Conservation (phyloP, 805 yeast species). For the Saccharomyces mikatae region DNA sequence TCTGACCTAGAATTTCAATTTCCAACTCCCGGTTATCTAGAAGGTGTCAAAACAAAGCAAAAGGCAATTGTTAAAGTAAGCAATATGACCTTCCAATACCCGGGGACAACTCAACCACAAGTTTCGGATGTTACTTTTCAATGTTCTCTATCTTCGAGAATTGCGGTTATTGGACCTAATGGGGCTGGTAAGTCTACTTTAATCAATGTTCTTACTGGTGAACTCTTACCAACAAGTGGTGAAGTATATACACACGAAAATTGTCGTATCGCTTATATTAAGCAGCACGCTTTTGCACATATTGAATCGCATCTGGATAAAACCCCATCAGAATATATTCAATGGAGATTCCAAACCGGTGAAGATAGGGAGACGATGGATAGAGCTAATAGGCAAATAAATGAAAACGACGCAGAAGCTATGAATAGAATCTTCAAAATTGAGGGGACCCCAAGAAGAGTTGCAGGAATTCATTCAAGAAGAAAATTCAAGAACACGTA, state of each 20-base stretch:
- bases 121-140: conserved; percentile 83
- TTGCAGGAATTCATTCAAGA: conserved; percentile 84
- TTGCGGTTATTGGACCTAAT: conserved; percentile 99
- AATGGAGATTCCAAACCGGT: conserved; percentile 99
- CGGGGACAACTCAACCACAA: conserved; percentile 93
- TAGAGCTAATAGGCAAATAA: conserved; percentile 95
- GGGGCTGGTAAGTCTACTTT: conserved; percentile 99
- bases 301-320: conserved; percentile 94
- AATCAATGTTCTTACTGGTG: conserved; percentile 96
- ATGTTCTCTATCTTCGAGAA: conserved; percentile 95
- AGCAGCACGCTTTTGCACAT: conserved; percentile 98
- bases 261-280: conserved; percentile 97
- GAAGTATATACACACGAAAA: conserved; percentile 97
- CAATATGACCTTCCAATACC: conserved; percentile 95
- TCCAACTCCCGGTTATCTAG: conserved; percentile 99
- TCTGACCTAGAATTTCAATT: conserved; percentile 87
- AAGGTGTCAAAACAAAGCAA: conserved; percentile 98
- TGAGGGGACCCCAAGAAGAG: conserved; percentile 94
- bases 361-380: conserved; percentile 99
- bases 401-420: conserved; percentile 86
- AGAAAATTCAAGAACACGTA: conserved; percentile 99
- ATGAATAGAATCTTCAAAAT: conserved; percentile 97
- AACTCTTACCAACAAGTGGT: conserved; percentile 91
- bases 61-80: conserved; percentile 95
- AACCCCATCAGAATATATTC: conserved; percentile 98